Conservation (phyloP, 352 stramenopile genomes). For the Phytopythium cucurbitacearum region DNA sequence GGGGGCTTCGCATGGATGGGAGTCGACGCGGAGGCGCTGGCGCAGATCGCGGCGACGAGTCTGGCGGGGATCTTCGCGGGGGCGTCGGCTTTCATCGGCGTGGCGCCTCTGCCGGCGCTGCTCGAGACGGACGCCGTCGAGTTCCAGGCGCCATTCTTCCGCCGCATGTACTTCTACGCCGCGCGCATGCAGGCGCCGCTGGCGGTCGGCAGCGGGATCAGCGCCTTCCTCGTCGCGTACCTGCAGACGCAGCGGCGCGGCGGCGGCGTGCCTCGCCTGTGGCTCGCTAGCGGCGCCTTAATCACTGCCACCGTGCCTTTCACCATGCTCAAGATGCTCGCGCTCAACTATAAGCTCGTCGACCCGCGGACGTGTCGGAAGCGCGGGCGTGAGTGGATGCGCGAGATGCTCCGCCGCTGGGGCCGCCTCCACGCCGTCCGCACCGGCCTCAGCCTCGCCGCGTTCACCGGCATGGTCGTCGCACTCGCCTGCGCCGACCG, state of each 20-base stretch:
- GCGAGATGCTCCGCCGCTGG: slow-evolving; percentile 50
- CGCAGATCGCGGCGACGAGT: slow-evolving; percentile 51
- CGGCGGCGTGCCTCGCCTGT: slow-evolving; percentile 38
- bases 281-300: slow-evolving; percentile 47
- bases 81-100: slow-evolving; percentile 60
- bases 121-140: slow-evolving; percentile 45
- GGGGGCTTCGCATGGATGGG: slow-evolving; percentile 17
- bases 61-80: slow-evolving; percentile 68
- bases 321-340: slow-evolving; percentile 63
- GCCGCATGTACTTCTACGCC: slow-evolving; percentile 75
- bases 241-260: slow-evolving; percentile 26
- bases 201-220: slow-evolving; percentile 46
- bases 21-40: slow-evolving; percentile 52
- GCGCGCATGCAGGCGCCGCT: slow-evolving; percentile 58
- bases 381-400: slow-evolving; percentile 40
- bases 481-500: slow-evolving; percentile 45
- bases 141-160: slow-evolving; percentile 74
- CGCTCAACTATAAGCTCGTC: slow-evolving; percentile 55
- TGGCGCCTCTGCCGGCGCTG: slow-evolving; percentile 70
- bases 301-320: slow-evolving; percentile 62
- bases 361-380: slow-evolving; percentile 37
- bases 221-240: slow-evolving; percentile 39
- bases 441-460: slow-evolving; percentile 39
- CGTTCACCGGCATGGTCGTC: slow-evolving; percentile 58
- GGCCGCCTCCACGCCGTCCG: slow-evolving; percentile 51